Conservation (phyloP, 306 rosid genomes). For the Citrullus colocynthis region DNA sequence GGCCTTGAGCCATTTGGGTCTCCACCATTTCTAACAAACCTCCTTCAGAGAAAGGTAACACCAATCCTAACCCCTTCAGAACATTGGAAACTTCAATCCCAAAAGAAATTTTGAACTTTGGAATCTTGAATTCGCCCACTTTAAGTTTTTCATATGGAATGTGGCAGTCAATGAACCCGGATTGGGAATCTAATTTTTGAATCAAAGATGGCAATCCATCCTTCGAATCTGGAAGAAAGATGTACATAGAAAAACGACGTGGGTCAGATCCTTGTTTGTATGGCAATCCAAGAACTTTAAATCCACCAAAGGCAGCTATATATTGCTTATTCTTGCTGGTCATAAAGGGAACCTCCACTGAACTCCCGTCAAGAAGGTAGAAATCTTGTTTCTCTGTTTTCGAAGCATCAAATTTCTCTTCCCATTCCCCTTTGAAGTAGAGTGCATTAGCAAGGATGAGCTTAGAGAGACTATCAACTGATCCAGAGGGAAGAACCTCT, state of each 20-base stretch:
- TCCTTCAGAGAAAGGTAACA: not conserved
- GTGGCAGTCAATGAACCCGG: constrained; percentile 36
- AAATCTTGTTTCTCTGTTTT: constrained; percentile 44
- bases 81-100: not conserved
- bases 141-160: constrained; percentile 26
- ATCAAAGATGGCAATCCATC: constrained; percentile 60
- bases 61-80: not conserved
- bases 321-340: constrained; percentile 37
- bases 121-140: constrained; percentile 28
- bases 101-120: not conserved
- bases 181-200: constrained; percentile 37
- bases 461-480: constrained; percentile 21
- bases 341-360: constrained; percentile 65
- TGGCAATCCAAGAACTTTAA: constrained; percentile 59
- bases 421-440: constrained; percentile 81
- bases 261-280: constrained; percentile 51
- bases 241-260: constrained; percentile 50
- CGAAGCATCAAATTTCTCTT: constrained; percentile 42
- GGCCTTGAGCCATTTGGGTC: constrained; percentile 23
- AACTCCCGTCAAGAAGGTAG: constrained; percentile 44
- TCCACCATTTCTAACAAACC: constrained; percentile 22
- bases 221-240: constrained; percentile 57
- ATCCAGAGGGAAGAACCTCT: constrained; percentile 33
- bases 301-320: constrained; percentile 33
- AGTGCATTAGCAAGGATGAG: constrained; percentile 66